These are phyloP conservation scores for Cornus florida DNA, from an alignment of 148 eudicot genomes.

Conservation along the genomic window DNA sequence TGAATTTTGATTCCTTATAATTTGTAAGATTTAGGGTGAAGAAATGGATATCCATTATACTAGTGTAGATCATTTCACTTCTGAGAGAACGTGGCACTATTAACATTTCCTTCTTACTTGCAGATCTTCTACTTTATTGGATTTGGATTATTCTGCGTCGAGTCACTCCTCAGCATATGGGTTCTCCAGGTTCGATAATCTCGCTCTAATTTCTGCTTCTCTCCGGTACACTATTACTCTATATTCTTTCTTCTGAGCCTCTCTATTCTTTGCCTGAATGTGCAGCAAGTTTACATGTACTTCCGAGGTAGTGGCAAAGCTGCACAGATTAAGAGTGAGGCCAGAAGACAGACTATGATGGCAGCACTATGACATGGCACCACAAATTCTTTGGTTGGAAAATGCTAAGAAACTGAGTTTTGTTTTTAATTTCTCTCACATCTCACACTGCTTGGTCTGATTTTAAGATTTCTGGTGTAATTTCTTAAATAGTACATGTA, in stretches of 20 bases:
- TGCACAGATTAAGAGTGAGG: constrained; percentile 55
- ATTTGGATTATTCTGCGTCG: too few relatives aligned
- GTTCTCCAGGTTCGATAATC: background rate
- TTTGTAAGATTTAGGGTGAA: background rate
- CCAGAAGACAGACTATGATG: constrained; percentile 55
- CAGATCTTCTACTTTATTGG: too few relatives aligned
- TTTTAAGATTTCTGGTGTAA: background rate
- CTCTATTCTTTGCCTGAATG: background rate
- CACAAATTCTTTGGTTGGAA: constrained; percentile 10
- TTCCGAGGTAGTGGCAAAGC: constrained; percentile 69
- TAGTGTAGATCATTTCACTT: too few relatives aligned
- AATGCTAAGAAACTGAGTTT: constrained; percentile 1
- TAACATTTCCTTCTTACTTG: too few relatives aligned
- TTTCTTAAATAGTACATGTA: background rate
- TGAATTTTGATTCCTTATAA: background rate
- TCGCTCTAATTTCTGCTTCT: background rate
- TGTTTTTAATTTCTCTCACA: background rate
- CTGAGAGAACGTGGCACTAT: too few relatives aligned
- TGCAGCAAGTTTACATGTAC: constrained; percentile 69
- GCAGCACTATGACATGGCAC: constrained; percentile 39
- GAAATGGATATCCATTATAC: too few relatives aligned
- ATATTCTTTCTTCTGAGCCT: background rate
- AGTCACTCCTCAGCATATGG: background rate
- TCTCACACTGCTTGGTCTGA: background rate
- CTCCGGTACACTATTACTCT: background rate